phyloP scores from a whole-genome alignment of 805 yeast species.

The Kuraishia molischiana region DNA sequence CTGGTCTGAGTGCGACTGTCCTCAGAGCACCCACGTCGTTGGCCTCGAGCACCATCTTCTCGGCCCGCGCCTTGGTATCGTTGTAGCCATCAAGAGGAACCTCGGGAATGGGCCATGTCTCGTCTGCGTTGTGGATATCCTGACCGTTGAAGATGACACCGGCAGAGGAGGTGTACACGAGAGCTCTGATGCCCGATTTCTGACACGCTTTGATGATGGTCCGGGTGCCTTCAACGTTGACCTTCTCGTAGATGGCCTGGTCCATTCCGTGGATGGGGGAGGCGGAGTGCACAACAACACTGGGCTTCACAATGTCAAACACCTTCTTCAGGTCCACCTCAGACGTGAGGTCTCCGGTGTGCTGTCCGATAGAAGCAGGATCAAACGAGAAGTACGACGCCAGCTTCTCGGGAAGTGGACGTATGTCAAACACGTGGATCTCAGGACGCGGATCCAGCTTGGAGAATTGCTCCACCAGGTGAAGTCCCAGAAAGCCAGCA shows the following conservation, averaged over 20 bases:
- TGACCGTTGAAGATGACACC: slow-evolving; percentile 97
- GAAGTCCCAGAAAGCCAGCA: slow-evolving; percentile 89
- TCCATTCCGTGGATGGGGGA: slow-evolving; percentile 90
- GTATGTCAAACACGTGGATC: slow-evolving; percentile 83
- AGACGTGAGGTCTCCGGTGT: slow-evolving; percentile 79
- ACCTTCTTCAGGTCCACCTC: slow-evolving; percentile 59
- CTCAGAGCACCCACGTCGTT: slow-evolving; percentile 50
- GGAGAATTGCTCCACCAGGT: slow-evolving; percentile 78
- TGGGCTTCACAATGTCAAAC: slow-evolving; percentile 46
- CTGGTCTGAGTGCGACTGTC: slow-evolving; percentile 89
- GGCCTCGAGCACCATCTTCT: slow-evolving; percentile 66
- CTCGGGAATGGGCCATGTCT: slow-evolving; percentile 85
- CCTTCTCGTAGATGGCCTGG: slow-evolving; percentile 78
- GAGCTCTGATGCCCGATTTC: slow-evolving; percentile 40
- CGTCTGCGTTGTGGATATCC: slow-evolving; percentile 87
- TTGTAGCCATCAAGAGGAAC: slow-evolving; percentile 95
- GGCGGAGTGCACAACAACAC: slow-evolving; percentile 88
- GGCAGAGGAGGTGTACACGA: slow-evolving; percentile 94
- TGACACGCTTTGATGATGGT: slow-evolving; percentile 61
- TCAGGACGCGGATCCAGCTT: slow-evolving; percentile 52
- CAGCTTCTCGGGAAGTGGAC: slow-evolving; percentile 70
- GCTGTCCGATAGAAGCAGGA: slow-evolving; percentile 43
- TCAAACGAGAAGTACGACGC: slow-evolving; percentile 72
- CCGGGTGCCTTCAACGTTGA: slow-evolving; percentile 83
- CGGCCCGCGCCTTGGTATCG: slow-evolving; percentile 90